Evolutionary conservation across 2,329 filamentous ascomycete genomes (phyloP).

Genomic region (Fonsecaea monophora): DNA sequence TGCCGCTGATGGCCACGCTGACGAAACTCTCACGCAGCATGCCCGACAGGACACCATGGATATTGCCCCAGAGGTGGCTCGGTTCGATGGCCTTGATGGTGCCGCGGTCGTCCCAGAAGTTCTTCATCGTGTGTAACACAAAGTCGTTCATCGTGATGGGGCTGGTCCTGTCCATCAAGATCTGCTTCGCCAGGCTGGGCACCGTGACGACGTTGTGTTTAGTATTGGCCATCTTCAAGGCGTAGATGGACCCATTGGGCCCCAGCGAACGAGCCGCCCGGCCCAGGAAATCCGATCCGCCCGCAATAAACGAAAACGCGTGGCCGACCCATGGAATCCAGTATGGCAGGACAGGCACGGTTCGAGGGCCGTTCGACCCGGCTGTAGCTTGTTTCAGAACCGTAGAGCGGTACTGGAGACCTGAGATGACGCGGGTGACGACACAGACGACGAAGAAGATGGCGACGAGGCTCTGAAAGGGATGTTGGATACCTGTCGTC

Average conservation of each 20-base stretch:
- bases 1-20: slow-evolving; percentile 44
- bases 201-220: slow-evolving; percentile 59
- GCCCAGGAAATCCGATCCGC: slow-evolving; percentile 23
- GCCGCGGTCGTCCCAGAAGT: slow-evolving; percentile 53
- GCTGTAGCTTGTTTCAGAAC: slow-evolving; percentile 40
- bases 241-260: slow-evolving; percentile 34
- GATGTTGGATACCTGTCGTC: slow-evolving; percentile 17
- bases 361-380: slow-evolving; percentile 41
- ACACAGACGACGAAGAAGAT: slow-evolving; percentile 42
- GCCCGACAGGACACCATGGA: slow-evolving; percentile 48
- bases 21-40: slow-evolving; percentile 58
- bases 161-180: slow-evolving; percentile 46
- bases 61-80: slow-evolving; percentile 45
- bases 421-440: slow-evolving; percentile 49
- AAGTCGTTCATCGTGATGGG: slow-evolving; percentile 42
- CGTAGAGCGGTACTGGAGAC: slow-evolving; percentile 39
- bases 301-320: slow-evolving; percentile 53
- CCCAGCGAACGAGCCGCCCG: slow-evolving; percentile 19
- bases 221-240: slow-evolving; percentile 46
- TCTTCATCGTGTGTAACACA: slow-evolving; percentile 48
- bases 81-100: slow-evolving; percentile 47
- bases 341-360: slow-evolving; percentile 61
- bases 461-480: slow-evolving; percentile 17
- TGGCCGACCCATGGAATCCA: slow-evolving; percentile 67
- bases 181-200: slow-evolving; percentile 53